Evolutionary conservation across 176 grass and related monocot genomes (phyloP), one percentile per base, ranked within the genome.

Genomic region (Pontederia paniculata): DNA sequence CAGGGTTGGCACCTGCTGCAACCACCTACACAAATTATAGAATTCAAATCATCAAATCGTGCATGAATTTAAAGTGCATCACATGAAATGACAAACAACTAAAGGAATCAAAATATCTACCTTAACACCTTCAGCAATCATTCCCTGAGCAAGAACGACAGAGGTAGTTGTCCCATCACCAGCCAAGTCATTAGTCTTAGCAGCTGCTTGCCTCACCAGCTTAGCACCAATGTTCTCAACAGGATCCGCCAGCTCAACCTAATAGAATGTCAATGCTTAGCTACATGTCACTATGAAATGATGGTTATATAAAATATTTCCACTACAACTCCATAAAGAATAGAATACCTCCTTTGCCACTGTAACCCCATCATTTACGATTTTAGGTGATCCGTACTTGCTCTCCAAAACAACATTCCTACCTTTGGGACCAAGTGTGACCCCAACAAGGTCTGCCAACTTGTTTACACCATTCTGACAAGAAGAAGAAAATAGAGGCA

Each of bases 211-310:
- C 62, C 89, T 88, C 46, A 95, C 89, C 70, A 95, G 80, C 70
- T 95, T 95, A 71, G 78, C 89, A 46, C 89, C 89, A 77, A 95
- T 88, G 49, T 95, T 95, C 70, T 95, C 89, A 66, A 95, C 89
- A 21, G 89, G 84, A 10, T 95, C 84, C 75, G 88, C 84, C 48
- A 95, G 73, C 63, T 95, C 89, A 28, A 95, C 89, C 89, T 95
- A 50, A 50, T 12, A 31, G 25, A 1, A 31, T 31, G 25, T 31
- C 25, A 50, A 50, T 50, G 11, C 48, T 50, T 12, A 50, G 25
- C 25, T 2, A 31, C 3, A 31, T 31, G 5, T n/a, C 25, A 31
- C 5, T 31, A 31, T 31, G 25, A 31, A 31, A 31, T 31, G 3
- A 31, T 2, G 25, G 5, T 31, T 31, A 31, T 31, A 31, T 5